Conservation (phyloP, 768 basidiomycete genomes). For the Mycena leptocephala region DNA sequence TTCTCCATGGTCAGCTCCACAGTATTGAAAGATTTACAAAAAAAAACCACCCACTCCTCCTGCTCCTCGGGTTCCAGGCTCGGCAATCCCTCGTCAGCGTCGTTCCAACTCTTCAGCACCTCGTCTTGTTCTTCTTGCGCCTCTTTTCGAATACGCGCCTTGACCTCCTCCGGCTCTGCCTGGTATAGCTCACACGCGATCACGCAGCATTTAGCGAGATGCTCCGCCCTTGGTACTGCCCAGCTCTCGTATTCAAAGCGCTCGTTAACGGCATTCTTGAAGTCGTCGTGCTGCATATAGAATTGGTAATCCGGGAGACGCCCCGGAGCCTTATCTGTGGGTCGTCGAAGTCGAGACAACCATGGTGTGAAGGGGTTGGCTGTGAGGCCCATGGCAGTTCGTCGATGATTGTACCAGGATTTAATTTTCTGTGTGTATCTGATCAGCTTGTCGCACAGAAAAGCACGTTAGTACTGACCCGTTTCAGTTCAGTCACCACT, state of each 20-base stretch:
- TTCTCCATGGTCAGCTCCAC: neutral
- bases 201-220: neutral
- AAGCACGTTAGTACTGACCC: neutral
- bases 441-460: neutral
- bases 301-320: neutral
- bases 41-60: neutral
- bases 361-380: neutral
- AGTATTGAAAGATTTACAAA: neutral
- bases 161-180: neutral
- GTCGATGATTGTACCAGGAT: neutral
- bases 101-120: neutral
- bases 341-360: neutral
- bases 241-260: neutral
- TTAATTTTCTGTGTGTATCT: neutral
- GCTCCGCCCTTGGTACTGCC: neutral
- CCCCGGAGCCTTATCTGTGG: neutral
- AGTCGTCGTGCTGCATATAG: neutral
- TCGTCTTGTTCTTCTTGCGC: neutral
- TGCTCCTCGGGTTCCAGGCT: neutral
- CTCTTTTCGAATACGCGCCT: neutral
- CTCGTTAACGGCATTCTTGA: neutral
- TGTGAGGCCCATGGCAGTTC: neutral
- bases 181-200: neutral
- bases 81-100: neutral
- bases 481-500: neutral